A percentile compares a stretch with the other conserved stretches of the same genome.
phyloP scores from a whole-genome alignment of 495 filamentous ascomycete species.

The Aspergillus sclerotiicarbonarius region DNA sequence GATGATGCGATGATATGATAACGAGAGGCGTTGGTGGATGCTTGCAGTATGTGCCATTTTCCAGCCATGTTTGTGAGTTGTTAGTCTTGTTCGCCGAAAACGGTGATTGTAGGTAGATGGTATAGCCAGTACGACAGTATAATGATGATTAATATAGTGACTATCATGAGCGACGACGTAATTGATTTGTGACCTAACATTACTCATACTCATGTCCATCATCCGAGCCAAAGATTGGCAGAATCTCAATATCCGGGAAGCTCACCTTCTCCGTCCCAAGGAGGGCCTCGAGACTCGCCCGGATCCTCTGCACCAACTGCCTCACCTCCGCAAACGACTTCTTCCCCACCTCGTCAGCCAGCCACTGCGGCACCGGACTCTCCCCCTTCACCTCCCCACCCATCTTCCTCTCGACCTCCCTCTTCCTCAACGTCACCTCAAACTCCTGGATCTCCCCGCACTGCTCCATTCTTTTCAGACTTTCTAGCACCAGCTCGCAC shows the following conservation, averaged over 20 bases:
- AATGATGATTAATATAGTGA: background rate
- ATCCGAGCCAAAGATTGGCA: constrained; percentile 50
- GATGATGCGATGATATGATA: constrained; percentile 1
- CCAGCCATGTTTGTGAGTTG: background rate
- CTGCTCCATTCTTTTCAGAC: constrained; percentile 55
- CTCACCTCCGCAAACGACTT: constrained; percentile 36
- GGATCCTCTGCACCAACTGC: constrained; percentile 16
- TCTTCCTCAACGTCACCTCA: constrained; percentile 26
- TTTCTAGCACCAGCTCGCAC: constrained; percentile 54
- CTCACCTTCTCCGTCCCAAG: constrained; percentile 11
- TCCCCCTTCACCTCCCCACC: background rate
- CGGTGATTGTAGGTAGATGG: background rate
- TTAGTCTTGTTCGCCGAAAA: background rate
- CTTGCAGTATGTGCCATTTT: background rate
- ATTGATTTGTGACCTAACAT: background rate
- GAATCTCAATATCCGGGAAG: constrained; percentile 68
- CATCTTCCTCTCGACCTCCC: constrained; percentile 16
- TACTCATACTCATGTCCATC: background rate
- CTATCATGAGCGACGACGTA: background rate
- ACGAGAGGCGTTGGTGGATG: background rate
- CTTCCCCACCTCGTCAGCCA: constrained; percentile 26
- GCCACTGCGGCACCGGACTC: constrained; percentile 35
- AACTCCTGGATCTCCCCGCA: constrained; percentile 55
- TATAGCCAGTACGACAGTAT: background rate
- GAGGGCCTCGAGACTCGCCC: constrained; percentile 12